A percentile compares a stretch with the other conserved stretches of the same genome.
Conservation (phyloP, 2,329 filamentous ascomycete genomes). For the Fusarium nelsonii region DNA sequence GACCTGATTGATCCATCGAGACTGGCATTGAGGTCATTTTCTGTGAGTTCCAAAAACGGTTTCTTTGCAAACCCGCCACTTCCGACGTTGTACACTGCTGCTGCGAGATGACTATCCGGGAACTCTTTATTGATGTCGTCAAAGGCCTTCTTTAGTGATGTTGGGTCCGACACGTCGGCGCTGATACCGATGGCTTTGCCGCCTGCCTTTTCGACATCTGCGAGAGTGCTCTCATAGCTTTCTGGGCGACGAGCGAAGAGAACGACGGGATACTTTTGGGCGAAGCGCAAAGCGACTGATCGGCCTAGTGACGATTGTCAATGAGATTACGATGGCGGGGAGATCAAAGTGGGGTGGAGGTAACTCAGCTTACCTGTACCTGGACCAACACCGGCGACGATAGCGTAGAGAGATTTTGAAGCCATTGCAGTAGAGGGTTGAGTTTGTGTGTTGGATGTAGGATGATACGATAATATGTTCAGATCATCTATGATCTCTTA, state of each 20-base stretch:
- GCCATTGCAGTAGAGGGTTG: slow-evolving; percentile 20
- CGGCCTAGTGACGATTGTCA: slow-evolving; percentile 51
- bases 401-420: slow-evolving; percentile 66
- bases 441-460: accelerated
- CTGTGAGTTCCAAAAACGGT: slow-evolving; percentile 69
- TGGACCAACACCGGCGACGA: slow-evolving; percentile 79
- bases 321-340: slow-evolving; percentile 7
- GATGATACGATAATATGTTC: no score
- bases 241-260: slow-evolving; percentile 77
- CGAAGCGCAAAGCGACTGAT: slow-evolving; percentile 68
- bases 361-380: slow-evolving; percentile 69
- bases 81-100: slow-evolving; percentile 78
- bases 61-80: slow-evolving; percentile 61
- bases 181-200: slow-evolving; percentile 78
- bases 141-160: slow-evolving; percentile 68
- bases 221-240: slow-evolving; percentile 74
- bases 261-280: slow-evolving; percentile 76
- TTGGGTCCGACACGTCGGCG: slow-evolving; percentile 60
- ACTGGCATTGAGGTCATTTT: slow-evolving; percentile 63
- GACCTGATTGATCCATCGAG: slow-evolving; percentile 67
- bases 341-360: not conserved
- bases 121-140: slow-evolving; percentile 71
- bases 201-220: slow-evolving; percentile 75
- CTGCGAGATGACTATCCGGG: slow-evolving; percentile 66
- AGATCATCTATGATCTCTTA: not conserved